phyloP scores from a whole-genome alignment of 2,329 filamentous ascomycete species.

The Xylaria sp. region DNA sequence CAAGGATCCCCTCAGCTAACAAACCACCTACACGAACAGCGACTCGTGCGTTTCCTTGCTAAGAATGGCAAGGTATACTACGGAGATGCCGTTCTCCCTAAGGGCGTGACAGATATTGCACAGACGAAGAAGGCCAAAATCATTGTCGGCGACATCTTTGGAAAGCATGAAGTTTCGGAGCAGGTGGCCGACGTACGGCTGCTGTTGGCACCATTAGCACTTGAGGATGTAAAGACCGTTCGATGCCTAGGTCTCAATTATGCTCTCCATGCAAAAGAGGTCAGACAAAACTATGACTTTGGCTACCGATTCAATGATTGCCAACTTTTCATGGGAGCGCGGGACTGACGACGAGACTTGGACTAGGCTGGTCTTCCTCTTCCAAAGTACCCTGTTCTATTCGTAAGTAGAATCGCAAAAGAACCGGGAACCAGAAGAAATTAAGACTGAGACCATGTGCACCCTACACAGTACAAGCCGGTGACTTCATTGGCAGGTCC shows the following conservation, averaged over 20 bases:
- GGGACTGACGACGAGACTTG: conserved; percentile 23
- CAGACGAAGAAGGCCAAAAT: conserved; percentile 70
- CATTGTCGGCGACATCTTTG: conserved; percentile 74
- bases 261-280: conserved; percentile 75
- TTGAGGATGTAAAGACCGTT: conserved; percentile 72
- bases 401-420: conserved; percentile 58
- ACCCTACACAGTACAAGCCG: conserved; percentile 68
- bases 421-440: background rate
- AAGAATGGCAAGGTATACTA: conserved; percentile 77
- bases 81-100: conserved; percentile 77
- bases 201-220: conserved; percentile 72
- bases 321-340: background rate
- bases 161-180: conserved; percentile 71
- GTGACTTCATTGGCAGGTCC: conserved; percentile 73
- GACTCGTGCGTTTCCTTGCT: conserved; percentile 78
- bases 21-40: conserved; percentile 55
- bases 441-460: conserved; percentile 7
- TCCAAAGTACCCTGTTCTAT: conserved; percentile 77
- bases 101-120: conserved; percentile 68
- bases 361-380: conserved; percentile 70
- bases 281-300: conserved; percentile 39
- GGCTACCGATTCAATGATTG: no score
- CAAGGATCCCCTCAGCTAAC: conserved; percentile 8
- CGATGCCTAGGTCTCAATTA: conserved; percentile 79
- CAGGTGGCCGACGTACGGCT: conserved; percentile 65